Conservation (phyloP, 192 early-diverging fungal genomes). For the Linderina pennispora region DNA sequence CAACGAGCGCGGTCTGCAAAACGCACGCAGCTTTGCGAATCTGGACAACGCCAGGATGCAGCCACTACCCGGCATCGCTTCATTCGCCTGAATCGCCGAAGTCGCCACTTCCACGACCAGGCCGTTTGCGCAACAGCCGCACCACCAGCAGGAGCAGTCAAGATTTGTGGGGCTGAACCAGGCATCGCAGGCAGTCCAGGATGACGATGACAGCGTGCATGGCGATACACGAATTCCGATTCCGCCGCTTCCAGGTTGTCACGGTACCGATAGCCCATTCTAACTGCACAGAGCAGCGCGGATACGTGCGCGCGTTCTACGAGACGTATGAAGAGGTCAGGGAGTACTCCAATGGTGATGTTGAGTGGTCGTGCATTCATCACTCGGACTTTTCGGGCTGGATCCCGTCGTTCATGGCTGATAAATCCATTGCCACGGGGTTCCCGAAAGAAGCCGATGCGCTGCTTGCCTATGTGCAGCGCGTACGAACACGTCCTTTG, state of each 20-base stretch:
- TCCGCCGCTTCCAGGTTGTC: conserved; percentile 31
- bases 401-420: conserved; percentile 33
- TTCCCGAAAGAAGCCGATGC: conserved; percentile 34
- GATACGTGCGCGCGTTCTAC: conserved; percentile 30
- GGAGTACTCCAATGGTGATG: conserved; percentile 21
- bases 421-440: conserved; percentile 24
- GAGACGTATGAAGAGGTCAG: conserved; percentile 39
- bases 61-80: background rate
- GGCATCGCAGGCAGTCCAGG: background rate
- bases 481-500: background rate
- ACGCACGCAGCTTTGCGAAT: conserved; percentile 9
- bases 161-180: conserved; percentile 12
- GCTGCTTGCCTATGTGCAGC: conserved; percentile 18
- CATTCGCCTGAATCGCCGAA: background rate
- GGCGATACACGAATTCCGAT: background rate
- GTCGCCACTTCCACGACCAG: background rate
- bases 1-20: conserved; percentile 3
- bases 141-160: background rate
- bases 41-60: conserved; percentile 3
- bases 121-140: background rate
- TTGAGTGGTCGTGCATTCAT: conserved; percentile 37
- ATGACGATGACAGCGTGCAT: background rate
- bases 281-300: conserved; percentile 17
- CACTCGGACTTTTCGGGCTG: conserved; percentile 41
- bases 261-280: conserved; percentile 16